phyloP scores from a whole-genome alignment of 1,284 basidiomycete species.

The Sanghuangporus weigelae region DNA sequence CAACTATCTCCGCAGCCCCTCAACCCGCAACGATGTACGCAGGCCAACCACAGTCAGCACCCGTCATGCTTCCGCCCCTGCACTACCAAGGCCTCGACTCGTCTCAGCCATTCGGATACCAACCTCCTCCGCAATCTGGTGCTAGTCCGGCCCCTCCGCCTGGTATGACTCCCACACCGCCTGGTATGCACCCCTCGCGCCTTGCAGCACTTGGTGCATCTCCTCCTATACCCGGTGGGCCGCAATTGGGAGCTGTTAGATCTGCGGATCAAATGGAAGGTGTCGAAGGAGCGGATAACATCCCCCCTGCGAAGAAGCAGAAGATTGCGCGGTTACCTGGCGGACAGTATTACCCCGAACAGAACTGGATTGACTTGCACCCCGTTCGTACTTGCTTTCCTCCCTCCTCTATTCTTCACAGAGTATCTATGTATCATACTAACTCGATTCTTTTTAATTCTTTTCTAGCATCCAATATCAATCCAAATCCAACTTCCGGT shows the following conservation, averaged over 20 bases:
- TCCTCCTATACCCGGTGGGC: slow-evolving; percentile 23
- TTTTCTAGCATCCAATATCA: slow-evolving; percentile 69
- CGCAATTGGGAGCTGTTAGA: slow-evolving; percentile 63
- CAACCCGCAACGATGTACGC: slow-evolving; percentile 69
- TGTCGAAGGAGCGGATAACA: slow-evolving; percentile 41
- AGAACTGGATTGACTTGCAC: slow-evolving; percentile 86
- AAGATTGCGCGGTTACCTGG: slow-evolving; percentile 77
- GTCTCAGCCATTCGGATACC: slow-evolving; percentile 72
- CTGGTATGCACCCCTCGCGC: slow-evolving; percentile 32
- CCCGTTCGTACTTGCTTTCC: slow-evolving; percentile 46
- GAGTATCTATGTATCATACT: background rate
- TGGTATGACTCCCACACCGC: slow-evolving; percentile 28
- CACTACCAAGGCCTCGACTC: slow-evolving; percentile 77
- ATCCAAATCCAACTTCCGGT: slow-evolving; percentile 78
- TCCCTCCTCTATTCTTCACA: background rate
- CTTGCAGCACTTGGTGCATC: slow-evolving; percentile 36
- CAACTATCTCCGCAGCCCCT: slow-evolving; percentile 74
- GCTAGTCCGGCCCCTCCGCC: slow-evolving; percentile 21
- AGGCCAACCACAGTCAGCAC: slow-evolving; percentile 40
- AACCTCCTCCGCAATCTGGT: slow-evolving; percentile 46
- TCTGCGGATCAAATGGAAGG: slow-evolving; percentile 78
- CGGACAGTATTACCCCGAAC: slow-evolving; percentile 74
- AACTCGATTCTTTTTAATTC: background rate
- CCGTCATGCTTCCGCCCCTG: slow-evolving; percentile 76
- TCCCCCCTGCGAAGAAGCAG: slow-evolving; percentile 78